Evolutionary conservation across 805 yeast genomes (phyloP).

Genomic region (Soucietia sequanensis): DNA sequence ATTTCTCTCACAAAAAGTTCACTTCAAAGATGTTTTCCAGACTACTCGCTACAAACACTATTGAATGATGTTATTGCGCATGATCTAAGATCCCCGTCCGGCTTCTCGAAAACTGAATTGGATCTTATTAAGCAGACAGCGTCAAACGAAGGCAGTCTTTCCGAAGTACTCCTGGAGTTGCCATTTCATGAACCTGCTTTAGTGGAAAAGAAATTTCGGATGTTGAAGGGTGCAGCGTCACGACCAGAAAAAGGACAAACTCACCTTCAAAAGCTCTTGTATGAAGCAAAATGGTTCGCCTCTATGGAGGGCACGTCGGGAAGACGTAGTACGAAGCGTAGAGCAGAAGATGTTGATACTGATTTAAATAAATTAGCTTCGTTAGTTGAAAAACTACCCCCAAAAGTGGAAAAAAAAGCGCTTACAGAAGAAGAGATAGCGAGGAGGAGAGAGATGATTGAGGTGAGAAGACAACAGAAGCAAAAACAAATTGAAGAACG

Average conservation of each 20-base stretch:
- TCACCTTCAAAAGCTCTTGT: slow-evolving; percentile 29
- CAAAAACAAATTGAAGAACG: slow-evolving; percentile 2
- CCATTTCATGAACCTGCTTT: slow-evolving; percentile 1
- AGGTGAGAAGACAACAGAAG: slow-evolving; percentile 3
- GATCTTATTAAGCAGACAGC: not conserved
- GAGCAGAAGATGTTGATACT: slow-evolving; percentile 3
- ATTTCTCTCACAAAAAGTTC: not conserved
- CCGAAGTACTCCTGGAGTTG: not conserved
- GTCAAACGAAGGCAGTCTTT: not conserved
- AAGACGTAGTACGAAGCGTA: slow-evolving; percentile 10
- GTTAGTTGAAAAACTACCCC: too few species aligned
- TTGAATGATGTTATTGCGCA: not conserved
- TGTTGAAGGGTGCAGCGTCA: not conserved
- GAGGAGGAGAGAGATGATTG: slow-evolving; percentile 2
- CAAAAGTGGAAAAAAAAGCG: slow-evolving; percentile 1
- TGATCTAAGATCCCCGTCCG: not conserved
- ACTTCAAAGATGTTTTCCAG: not conserved
- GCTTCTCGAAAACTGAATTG: not conserved
- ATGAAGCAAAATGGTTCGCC: slow-evolving; percentile 40
- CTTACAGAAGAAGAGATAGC: slow-evolving; percentile 2
- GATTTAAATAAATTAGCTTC: too few species aligned
- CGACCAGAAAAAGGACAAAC: slow-evolving; percentile 28
- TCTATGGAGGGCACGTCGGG: slow-evolving; percentile 9
- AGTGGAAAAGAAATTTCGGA: not conserved
- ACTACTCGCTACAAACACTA: not conserved